Percentiles rank a stretch among this genome's conserved stretches.
These are phyloP conservation scores for Aspergillus saccharolyticus DNA, from an alignment of 495 filamentous ascomycete genomes.

Conservation along the genomic window DNA sequence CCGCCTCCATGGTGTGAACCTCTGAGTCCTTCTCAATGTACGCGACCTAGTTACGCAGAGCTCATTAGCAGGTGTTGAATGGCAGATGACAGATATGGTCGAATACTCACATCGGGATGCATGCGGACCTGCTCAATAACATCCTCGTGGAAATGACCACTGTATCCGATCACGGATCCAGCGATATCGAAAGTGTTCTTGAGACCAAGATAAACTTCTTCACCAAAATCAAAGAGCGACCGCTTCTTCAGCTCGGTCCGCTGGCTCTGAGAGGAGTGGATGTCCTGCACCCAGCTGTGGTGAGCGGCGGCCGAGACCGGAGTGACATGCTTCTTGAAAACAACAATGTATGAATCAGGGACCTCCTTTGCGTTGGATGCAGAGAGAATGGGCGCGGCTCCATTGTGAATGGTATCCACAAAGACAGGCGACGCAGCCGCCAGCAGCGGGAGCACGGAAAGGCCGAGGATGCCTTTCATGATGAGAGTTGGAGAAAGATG, in stretches of 20 bases:
- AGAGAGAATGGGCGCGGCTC: slow-evolving; percentile 82
- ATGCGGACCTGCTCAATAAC: slow-evolving; percentile 89
- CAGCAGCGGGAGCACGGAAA: slow-evolving; percentile 60
- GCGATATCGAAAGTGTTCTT: slow-evolving; percentile 95
- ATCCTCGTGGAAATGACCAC: slow-evolving; percentile 91
- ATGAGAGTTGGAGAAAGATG: slow-evolving; percentile 33
- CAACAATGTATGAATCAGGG: slow-evolving; percentile 91
- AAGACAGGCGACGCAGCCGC: slow-evolving; percentile 71
- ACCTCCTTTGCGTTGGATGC: slow-evolving; percentile 69
- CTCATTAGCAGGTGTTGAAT: slow-evolving; percentile 9
- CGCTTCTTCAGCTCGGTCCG: slow-evolving; percentile 86
- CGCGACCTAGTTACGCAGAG: slow-evolving; percentile 62
- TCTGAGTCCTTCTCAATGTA: slow-evolving; percentile 93
- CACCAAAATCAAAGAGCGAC: slow-evolving; percentile 65
- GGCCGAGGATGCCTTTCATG: slow-evolving; percentile 70
- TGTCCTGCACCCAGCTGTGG: slow-evolving; percentile 87
- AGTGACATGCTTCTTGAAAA: slow-evolving; percentile 93
- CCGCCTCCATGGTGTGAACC: slow-evolving; percentile 68
- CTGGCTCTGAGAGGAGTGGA: slow-evolving; percentile 52
- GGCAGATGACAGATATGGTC: background rate
- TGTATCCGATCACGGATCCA: slow-evolving; percentile 78
- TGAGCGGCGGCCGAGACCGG: slow-evolving; percentile 63
- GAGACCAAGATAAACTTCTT: slow-evolving; percentile 72
- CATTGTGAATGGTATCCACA: slow-evolving; percentile 76
- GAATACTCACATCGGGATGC: slow-evolving; percentile 88